Evolutionary conservation across 768 basidiomycete genomes (phyloP), one percentile per base, ranked within the genome.

Genomic region (Boletus barrowsii): DNA sequence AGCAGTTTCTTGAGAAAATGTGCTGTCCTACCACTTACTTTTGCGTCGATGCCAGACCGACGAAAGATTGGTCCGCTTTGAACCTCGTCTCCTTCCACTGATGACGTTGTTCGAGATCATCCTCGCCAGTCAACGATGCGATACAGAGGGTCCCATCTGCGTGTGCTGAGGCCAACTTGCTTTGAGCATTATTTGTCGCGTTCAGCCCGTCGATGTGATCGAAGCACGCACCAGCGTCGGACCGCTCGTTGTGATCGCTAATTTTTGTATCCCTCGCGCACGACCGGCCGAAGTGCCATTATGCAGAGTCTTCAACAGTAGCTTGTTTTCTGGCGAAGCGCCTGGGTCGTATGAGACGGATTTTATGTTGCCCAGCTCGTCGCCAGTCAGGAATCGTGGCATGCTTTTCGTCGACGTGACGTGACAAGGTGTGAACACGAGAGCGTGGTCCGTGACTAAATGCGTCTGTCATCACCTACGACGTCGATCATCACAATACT

Each of bases 331-430:
- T n/a, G 72, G 67, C 15, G 68, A 56, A 11, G 58, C 42, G 11
- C 68, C 63, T 17, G 71, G 60, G 4, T 66, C 49, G 61, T 79
- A 86, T 10, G 62, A 71, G 52, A 89, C 63, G 9, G 81, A 69
- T 71, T 91, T 91, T 54, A 92, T 79, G 53, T 80, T 82, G 18
- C 90, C 91, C 32, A 88, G 82, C 58, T 90, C 86, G 72, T 93
- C 91, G 58, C 88, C 91, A 42, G 83, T 69, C 47, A 90, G 72
- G 71, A 91, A 90, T 54, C 79, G 80, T 66, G 82, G 73, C 86
- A 88, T 90, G 13, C 29, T 30, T 11, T 24, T 42, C 6, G 35
- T 51, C 17, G 24, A 54, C 46, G 66, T 68, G 58, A 60, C 58
- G 66, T 70, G 63, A 65, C 60, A 54, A 56, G 24, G 44, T 17